A percentile compares a stretch with the other conserved stretches of the same genome.
Conservation (phyloP, 345 rosid genomes). For the Rhodamnia rubescens region DNA sequence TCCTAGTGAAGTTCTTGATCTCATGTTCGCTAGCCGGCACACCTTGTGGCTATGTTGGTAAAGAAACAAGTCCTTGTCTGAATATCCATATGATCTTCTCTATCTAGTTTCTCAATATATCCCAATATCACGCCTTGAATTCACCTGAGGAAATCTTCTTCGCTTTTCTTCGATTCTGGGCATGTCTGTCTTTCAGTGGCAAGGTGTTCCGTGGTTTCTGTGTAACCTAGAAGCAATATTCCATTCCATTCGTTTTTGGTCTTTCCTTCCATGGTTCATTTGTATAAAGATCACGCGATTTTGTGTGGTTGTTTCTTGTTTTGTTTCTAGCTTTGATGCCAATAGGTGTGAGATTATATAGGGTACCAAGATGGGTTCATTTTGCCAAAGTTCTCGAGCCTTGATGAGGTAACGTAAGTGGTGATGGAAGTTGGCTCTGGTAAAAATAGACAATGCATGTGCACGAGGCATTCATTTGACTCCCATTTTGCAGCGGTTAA, state of each 20-base stretch:
- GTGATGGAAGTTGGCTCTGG: not conserved
- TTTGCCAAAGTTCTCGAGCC: not conserved
- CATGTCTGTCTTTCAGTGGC: not conserved
- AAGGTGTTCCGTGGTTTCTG: not conserved
- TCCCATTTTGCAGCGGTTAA: not conserved
- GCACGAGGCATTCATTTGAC: not conserved
- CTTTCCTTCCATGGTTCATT: not conserved
- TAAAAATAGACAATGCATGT: not conserved
- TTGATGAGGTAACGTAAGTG: not conserved
- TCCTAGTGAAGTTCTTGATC: not conserved
- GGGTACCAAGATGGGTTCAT: not conserved
- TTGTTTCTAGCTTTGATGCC: not conserved
- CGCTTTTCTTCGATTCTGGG: not conserved
- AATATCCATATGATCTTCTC: not conserved
- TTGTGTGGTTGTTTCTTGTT: not conserved
- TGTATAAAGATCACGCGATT: not conserved
- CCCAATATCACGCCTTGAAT: not conserved
- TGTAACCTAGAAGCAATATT: not conserved
- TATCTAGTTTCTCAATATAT: not conserved
- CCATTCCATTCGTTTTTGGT: not conserved
- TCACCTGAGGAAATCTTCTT: not conserved
- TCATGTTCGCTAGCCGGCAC: not conserved
- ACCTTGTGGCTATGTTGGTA: not conserved
- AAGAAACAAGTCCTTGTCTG: not conserved
- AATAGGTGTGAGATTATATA: not conserved